Percentiles rank a stretch among this genome's conserved stretches.
phyloP scores from a whole-genome alignment of 2,329 filamentous ascomycete genomes.

The Dothistroma pini region DNA sequence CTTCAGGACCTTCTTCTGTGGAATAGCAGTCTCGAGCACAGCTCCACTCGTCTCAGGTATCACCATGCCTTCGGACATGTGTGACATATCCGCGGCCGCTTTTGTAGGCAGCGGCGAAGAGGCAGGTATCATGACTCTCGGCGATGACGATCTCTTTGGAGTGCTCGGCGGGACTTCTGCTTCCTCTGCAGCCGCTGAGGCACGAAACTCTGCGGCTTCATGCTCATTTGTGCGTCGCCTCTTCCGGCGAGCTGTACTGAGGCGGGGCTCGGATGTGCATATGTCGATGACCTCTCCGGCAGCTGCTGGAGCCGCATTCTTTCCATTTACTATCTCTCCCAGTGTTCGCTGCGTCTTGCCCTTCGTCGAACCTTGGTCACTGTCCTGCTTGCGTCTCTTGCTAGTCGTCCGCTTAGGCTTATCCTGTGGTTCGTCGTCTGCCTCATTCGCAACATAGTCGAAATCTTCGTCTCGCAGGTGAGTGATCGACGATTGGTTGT shows the following conservation, averaged over 20 bases:
- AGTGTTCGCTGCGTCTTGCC: conserved; percentile 32
- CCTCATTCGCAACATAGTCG: background rate
- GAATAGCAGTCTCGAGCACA: conserved; percentile 18
- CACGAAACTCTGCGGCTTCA: conserved; percentile 18
- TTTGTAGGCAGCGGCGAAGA: conserved; percentile 21
- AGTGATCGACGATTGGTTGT: background rate
- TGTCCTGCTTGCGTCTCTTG: conserved; percentile 15
- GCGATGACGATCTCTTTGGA: conserved; percentile 4
- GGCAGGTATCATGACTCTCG: conserved; percentile 22
- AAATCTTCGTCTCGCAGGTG: background rate
- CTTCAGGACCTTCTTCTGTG: conserved; percentile 38
- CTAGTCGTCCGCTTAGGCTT: conserved; percentile 16
- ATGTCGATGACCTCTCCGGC: conserved; percentile 3
- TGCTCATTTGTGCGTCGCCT: conserved; percentile 36
- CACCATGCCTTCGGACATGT: background rate
- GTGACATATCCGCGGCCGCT: background rate
- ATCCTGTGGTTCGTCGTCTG: conserved; percentile 7
- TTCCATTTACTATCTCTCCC: conserved; percentile 26
- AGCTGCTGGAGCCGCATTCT: background rate
- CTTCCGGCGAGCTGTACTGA: conserved; percentile 36
- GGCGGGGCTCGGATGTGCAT: conserved; percentile 20
- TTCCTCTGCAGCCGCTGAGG: background rate
- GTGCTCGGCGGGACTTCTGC: background rate
- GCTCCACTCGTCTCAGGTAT: conserved; percentile 4
- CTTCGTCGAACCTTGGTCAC: conserved; percentile 13